Percentiles rank a stretch among this genome's conserved stretches.
Conservation (phyloP, 2,329 filamentous ascomycete genomes). For the Aspergillus novofumigatus region DNA sequence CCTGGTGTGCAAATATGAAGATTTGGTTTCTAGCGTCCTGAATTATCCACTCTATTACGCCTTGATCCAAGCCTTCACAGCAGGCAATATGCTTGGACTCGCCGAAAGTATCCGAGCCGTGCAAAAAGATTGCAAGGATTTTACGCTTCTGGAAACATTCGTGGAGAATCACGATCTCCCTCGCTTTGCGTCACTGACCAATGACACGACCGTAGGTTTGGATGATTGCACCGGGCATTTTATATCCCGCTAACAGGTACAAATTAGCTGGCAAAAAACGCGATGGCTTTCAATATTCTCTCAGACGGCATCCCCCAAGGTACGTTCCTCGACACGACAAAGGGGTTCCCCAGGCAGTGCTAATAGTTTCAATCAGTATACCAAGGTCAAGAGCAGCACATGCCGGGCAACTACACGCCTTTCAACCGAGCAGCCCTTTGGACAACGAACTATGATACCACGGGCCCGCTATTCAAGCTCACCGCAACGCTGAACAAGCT, state of each 20-base stretch:
- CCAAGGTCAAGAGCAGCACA: conserved; percentile 61
- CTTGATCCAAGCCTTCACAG: conserved; percentile 30
- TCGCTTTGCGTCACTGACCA: conserved; percentile 50
- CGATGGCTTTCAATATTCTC: conserved; percentile 59
- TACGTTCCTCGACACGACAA: background rate
- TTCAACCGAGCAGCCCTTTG: conserved; percentile 54
- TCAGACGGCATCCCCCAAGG: conserved; percentile 55
- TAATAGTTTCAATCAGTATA: conserved; percentile 42
- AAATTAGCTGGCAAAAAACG: conserved; percentile 52
- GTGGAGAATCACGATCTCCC: conserved; percentile 58
- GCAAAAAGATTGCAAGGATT: conserved; percentile 34
- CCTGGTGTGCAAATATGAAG: conserved; percentile 40
- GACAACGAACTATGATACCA: conserved; percentile 38
- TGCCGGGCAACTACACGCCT: conserved; percentile 45
- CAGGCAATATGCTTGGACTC: conserved; percentile 26
- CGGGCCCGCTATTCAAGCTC: conserved; percentile 34
- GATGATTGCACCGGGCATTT: background rate
- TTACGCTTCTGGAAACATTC: conserved; percentile 49
- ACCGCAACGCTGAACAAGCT: conserved; percentile 39
- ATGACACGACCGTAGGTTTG: conserved; percentile 44
- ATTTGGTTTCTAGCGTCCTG: conserved; percentile 40
- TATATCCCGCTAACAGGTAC: conserved; percentile 1
- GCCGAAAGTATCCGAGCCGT: conserved; percentile 20
- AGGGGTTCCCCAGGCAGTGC: background rate
- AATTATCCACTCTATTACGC: conserved; percentile 43